Base-by-base conservation (phyloP, 441 rosid species). In the Populus hybrid region DNA sequence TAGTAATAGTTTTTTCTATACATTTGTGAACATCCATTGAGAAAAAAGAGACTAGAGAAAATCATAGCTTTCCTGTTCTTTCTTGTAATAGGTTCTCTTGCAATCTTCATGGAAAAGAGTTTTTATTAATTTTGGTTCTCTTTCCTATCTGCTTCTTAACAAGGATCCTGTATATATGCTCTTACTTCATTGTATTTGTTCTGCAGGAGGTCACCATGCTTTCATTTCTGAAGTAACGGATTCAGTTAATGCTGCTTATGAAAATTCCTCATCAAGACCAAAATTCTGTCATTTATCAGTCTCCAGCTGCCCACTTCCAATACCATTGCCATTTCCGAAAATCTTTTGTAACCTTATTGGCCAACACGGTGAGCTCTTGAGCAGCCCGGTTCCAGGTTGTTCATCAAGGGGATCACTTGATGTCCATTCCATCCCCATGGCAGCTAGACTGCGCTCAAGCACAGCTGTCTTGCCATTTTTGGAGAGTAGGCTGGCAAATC, bases 301-400 rank as follows among this genome's bases (percentile, higher is more conserved):
- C 21, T 83, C 93, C 0, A 87, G 78, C 18, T 85, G 89, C 78
- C 99, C 99, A 69, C 97, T 95, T 63, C 97, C 97, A 0, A 81
- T 95, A 83, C 99, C 99, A 0, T 77, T 94, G 86, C 95, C 97
- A 33, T 94, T 92, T 85, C 99, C 99, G 74, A 86, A 95, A 69
- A 95, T 95, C 77, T 95, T 95, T 24, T 82, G 94, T 9, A 88
- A 85, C 76, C 76, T 73, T 2, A 86, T 94, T 23, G 94, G 98
- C 65, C 86, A 82, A 78, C 89, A 68, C 11, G 98, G 98, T 23
- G 93, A 87, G 89, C 89, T 94, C 31, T 82, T 91, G 78, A 82
- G 90, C 83, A 86, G 80, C 74, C 92, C 97, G 7, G 77, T 80
- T 28, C 70, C 78, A 16, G 88, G 87, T 70, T 82, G 86, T 28